phyloP scores from a whole-genome alignment of 2,329 filamentous ascomycete species.

The Aspergillus pseudoviridinutans region DNA sequence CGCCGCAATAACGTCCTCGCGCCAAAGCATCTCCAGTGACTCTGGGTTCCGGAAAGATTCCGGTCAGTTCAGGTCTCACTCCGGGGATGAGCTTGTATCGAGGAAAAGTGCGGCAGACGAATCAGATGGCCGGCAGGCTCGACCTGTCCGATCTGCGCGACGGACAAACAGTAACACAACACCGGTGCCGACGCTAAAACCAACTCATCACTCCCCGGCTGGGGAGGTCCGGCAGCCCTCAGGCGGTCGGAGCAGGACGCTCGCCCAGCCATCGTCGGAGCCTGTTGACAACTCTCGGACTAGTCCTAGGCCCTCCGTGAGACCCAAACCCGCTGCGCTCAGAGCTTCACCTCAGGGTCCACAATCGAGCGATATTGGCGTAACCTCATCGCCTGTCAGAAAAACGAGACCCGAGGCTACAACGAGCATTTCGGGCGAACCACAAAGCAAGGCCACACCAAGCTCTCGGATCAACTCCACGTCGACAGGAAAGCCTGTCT shows the following conservation, averaged over 20 bases:
- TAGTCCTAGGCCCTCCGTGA: conserved; percentile 29
- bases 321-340: conserved; percentile 36
- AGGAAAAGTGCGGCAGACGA: neutral
- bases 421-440: conserved; percentile 9
- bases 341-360: conserved; percentile 22
- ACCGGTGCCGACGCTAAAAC: conserved; percentile 7
- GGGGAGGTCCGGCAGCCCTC: conserved; percentile 4
- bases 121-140: neutral
- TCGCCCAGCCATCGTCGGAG: conserved; percentile 13
- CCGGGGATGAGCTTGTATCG: conserved; percentile 6
- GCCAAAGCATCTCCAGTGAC: conserved; percentile 24
- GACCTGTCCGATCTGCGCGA: neutral
- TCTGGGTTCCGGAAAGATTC: conserved; percentile 23
- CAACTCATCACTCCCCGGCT: conserved; percentile 3
- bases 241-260: conserved; percentile 7
- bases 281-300: conserved; percentile 17
- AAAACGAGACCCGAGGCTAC: conserved; percentile 5
- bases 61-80: conserved; percentile 10
- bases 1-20: conserved; percentile 27
- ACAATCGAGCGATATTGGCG: conserved; percentile 7
- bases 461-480: conserved; percentile 7
- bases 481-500: conserved; percentile 4
- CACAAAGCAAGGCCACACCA: conserved; percentile 20
- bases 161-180: conserved; percentile 9
- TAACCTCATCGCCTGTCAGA: neutral